Conservation (phyloP, 192 early-diverging fungal genomes). For the Gryganskiella cystojenkinii region DNA sequence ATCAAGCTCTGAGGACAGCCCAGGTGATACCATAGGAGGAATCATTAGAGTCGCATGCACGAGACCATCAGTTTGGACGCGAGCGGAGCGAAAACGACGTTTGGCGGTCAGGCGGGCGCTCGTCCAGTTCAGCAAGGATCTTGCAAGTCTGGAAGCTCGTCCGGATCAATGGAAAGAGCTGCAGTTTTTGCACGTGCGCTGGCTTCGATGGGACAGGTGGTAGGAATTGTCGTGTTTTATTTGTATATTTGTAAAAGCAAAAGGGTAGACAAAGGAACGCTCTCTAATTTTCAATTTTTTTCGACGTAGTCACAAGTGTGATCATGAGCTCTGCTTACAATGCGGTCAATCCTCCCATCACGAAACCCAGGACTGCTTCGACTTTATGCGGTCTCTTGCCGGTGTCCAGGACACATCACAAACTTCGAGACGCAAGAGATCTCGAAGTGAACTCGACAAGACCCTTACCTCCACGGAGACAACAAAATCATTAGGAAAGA, state of each 20-base stretch:
- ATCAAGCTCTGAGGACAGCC: neutral
- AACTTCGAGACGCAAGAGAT: neutral
- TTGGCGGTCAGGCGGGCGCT: constrained; percentile 18
- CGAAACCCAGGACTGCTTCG: constrained; percentile 50
- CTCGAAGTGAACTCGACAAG: neutral
- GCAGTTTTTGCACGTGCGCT: constrained; percentile 66
- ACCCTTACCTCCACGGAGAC: neutral
- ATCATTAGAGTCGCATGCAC: too few species aligned
- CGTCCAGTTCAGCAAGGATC: constrained; percentile 21
- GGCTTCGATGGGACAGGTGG: constrained; percentile 62
- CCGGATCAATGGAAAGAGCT: constrained; percentile 67
- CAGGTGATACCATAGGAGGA: neutral
- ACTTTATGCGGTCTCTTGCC: constrained; percentile 54
- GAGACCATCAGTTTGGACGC: constrained; percentile 15
- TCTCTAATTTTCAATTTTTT: neutral
- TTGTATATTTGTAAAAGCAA: neutral
- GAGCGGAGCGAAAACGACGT: constrained; percentile 34
- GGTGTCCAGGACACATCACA: neutral
- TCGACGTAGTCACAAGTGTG: constrained; percentile 42
- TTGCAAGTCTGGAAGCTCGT: constrained; percentile 54
- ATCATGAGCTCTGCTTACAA: constrained; percentile 59
- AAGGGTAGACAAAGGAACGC: too few species aligned
- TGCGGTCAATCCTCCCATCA: constrained; percentile 62
- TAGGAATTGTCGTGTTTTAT: constrained; percentile 31
- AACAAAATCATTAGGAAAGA: neutral